Evolutionary conservation across 2,329 filamentous ascomycete genomes (phyloP), one percentile per base, ranked within the genome.

Genomic region (Colletotrichum tanaceti): DNA sequence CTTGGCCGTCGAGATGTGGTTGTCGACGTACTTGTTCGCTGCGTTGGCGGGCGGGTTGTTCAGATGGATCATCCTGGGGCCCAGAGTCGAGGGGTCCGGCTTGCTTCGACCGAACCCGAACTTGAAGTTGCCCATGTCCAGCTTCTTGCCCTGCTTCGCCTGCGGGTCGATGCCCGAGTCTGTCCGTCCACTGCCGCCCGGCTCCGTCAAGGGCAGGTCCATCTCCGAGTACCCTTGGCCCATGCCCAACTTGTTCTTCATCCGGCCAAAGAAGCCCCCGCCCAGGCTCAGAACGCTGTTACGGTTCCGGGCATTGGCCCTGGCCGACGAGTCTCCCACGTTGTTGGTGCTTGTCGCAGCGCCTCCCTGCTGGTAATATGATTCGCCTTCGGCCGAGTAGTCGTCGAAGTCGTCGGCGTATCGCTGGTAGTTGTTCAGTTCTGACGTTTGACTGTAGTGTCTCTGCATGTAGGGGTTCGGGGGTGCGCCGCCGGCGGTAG

Each of bases 1-100:
- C 81, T 99, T 99, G 71, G 96, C 92, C 6, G 96, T 99, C 49
- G 95, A 98, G 71, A 99, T 92, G 79, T 98, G 94, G 78, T 99
- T 99, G 86, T 97, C 93, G 77, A 94, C 88, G 79, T 96, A 98
- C 79, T 95, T 97, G 83, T 94, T 95, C 58, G 85, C 86, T 52
- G 91, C 87, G 78, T 99, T 99, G 61, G 94, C 94, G 2, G 95
- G 93, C 4, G 94, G 91, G 77, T 99, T 98, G 86, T 99, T 99
- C 77, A 99, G 88, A 78, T 97, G 90, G 77, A 99, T 98, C 73
- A 98, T 89, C 72, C 96, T 89, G 50, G 96, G 96, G 13, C 96
- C 96, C 38, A 98, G 85, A 6, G 93, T 97, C 50, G 95, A 93
- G 9, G 95, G 94, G 78, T 99, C 96, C 50, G 90, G 88, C 78